Percentiles rank a stretch among this genome's conserved stretches.
Conservation (phyloP, 1,139 yeast species). For the Taiozyma sp. region DNA sequence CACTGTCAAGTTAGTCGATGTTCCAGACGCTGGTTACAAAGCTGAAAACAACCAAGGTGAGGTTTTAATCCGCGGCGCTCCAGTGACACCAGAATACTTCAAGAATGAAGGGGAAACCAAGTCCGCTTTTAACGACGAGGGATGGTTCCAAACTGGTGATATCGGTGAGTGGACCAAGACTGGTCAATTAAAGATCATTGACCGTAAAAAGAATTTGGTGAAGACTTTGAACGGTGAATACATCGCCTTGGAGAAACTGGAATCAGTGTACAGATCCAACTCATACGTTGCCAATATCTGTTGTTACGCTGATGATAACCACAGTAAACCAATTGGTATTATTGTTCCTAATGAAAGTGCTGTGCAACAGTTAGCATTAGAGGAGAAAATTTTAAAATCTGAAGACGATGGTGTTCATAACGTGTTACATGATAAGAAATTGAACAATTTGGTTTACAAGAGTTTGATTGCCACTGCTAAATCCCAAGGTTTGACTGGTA, state of each 20-base stretch:
- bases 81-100: conserved; percentile 74
- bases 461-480: conserved; percentile 72
- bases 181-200: conserved; percentile 82
- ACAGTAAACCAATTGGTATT: conserved; percentile 80
- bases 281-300: conserved; percentile 75
- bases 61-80: conserved; percentile 70
- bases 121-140: conserved; percentile 73
- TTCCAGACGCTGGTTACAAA: conserved; percentile 84
- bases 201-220: conserved; percentile 93
- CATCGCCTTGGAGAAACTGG: conserved; percentile 93
- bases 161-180: conserved; percentile 87
- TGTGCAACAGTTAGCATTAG: conserved; percentile 55
- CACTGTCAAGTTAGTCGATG: conserved; percentile 88
- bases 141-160: conserved; percentile 98
- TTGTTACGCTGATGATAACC: conserved; percentile 73
- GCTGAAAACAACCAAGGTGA: conserved; percentile 96
- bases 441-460: conserved; percentile 51
- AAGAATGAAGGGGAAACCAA: conserved; percentile 80
- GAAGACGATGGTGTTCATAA: conserved; percentile 49
- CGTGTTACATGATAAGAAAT: conserved; percentile 52
- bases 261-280: conserved; percentile 81
- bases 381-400: conserved; percentile 44
- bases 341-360: conserved; percentile 75
- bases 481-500: conserved; percentile 76
- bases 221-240: conserved; percentile 97